Evolutionary conservation across 2,329 filamentous ascomycete genomes (phyloP), one percentile per base, ranked within the genome.

Genomic region (Nothophoma quercina): DNA sequence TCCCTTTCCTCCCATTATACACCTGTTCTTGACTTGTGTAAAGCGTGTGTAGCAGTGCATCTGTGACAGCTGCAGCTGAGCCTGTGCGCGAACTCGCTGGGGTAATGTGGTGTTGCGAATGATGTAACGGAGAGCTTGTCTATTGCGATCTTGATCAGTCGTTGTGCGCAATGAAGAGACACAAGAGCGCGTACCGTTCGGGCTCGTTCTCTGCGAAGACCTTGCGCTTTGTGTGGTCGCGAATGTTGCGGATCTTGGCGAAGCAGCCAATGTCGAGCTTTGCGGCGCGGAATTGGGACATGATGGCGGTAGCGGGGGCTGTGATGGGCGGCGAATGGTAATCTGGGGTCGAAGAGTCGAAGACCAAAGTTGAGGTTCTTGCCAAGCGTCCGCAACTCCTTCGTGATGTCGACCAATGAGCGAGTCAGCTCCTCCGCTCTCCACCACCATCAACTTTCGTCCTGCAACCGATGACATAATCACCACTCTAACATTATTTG

Each of bases 31-130:
- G 75, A 99, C 93, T 81, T 97, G 93, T 41, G 93, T 96, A 52
- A 91, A 86, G 56, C 93, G 85, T 28, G 95, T 98, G 78, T 98
- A 98, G 81, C 86, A 87, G 80, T 97, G 93, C 93, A 98, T 97
- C 78, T 96, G 89, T 3, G 89, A 86, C 62, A 99, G 82, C 78
- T 98, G 88, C 50, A 99, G 85, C 80, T 98, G 93, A 33, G 95
- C 95, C 74, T 96, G 90, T 57, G 91, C 91, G 68, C 96, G 90
- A 43, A 89, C 87, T 69, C 93, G 86, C 49, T 87, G 82, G 1
- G 93, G 86, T 3, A 99, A 87, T 1, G 88, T 88, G 25, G 91
- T 95, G 77, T 99, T 99, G 75, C 90, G 91, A 74, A 96, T 91
- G 59, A 96, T 88, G 79, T 97, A 97, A 67, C 78, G 76, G 41